Evolutionary conservation across 2,329 filamentous ascomycete species (phyloP).

Genomic region (Paecilomyces niveus): DNA sequence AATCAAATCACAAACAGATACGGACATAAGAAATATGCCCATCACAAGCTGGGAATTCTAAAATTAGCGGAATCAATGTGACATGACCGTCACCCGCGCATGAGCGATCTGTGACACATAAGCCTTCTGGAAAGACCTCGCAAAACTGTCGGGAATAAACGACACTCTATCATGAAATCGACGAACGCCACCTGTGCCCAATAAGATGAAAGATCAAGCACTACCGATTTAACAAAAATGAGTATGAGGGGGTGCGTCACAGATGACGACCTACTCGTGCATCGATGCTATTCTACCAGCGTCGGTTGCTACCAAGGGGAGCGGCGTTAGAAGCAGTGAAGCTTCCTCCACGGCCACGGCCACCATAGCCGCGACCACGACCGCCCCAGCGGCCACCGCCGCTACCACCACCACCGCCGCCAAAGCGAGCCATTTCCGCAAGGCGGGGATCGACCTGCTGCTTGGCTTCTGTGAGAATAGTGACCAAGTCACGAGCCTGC

Average conservation of each 20-base stretch:
- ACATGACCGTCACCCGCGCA: background rate
- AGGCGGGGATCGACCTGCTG: slow-evolving; percentile 96
- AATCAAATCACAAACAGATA: background rate
- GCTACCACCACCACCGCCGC: slow-evolving; percentile 73
- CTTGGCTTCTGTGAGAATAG: slow-evolving; percentile 90
- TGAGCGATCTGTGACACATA: slow-evolving; percentile 1
- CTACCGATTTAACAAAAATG: slow-evolving; percentile 20
- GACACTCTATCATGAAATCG: slow-evolving; percentile 31
- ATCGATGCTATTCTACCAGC: slow-evolving; percentile 44
- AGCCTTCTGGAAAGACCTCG: slow-evolving; percentile 11
- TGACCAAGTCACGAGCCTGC: slow-evolving; percentile 93
- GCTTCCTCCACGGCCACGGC: slow-evolving; percentile 42
- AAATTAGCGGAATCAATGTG: background rate
- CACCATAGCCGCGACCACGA: slow-evolving; percentile 40
- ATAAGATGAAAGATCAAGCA: slow-evolving; percentile 15
- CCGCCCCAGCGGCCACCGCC: slow-evolving; percentile 59
- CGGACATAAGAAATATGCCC: background rate
- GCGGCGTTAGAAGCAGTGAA: slow-evolving; percentile 54
- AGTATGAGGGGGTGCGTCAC: background rate
- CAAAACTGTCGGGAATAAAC: slow-evolving; percentile 5
- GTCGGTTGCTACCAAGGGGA: slow-evolving; percentile 49
- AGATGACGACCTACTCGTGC: background rate
- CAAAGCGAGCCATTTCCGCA: slow-evolving; percentile 89
- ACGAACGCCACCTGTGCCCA: slow-evolving; percentile 31
- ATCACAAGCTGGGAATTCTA: slow-evolving; percentile 1